Conservation (phyloP, 148 eudicot species). For the Rhododendron vialii region DNA sequence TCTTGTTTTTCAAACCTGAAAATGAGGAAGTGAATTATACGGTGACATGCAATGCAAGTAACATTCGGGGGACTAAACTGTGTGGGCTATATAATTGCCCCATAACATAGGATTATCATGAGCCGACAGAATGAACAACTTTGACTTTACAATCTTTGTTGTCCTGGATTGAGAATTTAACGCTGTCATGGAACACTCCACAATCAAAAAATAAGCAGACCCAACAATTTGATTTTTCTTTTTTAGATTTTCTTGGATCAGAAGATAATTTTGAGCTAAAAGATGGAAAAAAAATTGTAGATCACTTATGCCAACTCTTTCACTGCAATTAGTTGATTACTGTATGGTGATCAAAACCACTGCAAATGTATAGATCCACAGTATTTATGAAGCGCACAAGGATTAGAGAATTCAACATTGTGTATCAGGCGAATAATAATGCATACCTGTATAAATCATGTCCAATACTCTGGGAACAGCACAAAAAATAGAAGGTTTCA, state of each 20-base stretch:
- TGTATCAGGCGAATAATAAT: not conserved
- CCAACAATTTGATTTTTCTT: not conserved
- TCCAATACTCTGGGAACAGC: slow-evolving; percentile 98
- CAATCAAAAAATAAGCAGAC: not conserved
- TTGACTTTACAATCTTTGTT: not conserved
- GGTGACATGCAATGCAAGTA: not conserved
- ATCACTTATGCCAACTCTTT: not conserved
- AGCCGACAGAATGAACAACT: not conserved
- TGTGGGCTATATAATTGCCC: not conserved
- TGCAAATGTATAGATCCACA: not conserved
- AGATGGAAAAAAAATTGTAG: not conserved
- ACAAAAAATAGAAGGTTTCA: slow-evolving; percentile 83
- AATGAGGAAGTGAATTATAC: slow-evolving; percentile 1
- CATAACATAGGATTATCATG: not conserved
- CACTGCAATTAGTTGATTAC: not conserved
- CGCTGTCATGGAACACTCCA: not conserved
- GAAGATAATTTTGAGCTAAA: not conserved
- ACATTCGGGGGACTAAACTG: not conserved
- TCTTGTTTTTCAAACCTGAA: slow-evolving; percentile 83
- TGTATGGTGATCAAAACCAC: not conserved
- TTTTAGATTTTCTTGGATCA: not conserved
- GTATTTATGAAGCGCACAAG: not conserved
- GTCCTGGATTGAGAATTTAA: not conserved
- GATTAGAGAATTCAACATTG: not conserved
- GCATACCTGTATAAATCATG: slow-evolving; percentile 70